These are phyloP conservation scores for Petunia axillaris DNA, from an alignment of 257 asterid genomes.

Conservation along the genomic window DNA sequence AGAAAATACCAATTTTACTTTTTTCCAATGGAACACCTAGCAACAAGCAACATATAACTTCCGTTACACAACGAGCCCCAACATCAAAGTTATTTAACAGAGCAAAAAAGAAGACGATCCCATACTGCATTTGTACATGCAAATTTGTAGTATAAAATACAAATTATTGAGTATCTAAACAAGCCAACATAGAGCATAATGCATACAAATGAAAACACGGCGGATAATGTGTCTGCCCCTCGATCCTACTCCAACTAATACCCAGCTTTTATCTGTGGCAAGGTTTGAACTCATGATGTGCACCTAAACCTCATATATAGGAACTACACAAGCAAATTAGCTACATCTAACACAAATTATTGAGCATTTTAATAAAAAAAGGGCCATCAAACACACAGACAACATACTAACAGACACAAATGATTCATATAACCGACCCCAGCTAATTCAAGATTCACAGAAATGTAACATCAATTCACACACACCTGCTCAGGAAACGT, in stretches of 20 bases:
- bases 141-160: background rate
- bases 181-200: background rate
- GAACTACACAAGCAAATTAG: no score
- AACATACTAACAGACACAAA: no score
- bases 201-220: background rate
- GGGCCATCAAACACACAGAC: no score
- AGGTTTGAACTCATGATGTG: no score
- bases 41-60: background rate
- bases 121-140: background rate
- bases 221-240: no score
- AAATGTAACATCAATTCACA: background rate
- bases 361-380: no score
- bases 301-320: no score
- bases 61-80: background rate
- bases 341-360: no score
- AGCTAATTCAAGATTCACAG: no score
- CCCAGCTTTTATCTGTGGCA: no score
- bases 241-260: no score
- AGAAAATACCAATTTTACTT: background rate
- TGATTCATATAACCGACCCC: no score
- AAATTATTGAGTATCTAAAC: background rate
- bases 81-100: background rate
- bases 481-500: constrained; percentile 49
- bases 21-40: background rate
- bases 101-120: background rate